A percentile compares a stretch with the other conserved stretches of the same genome.
phyloP scores from a whole-genome alignment of 2,329 filamentous ascomycete genomes.

The Xylaria sp. region DNA sequence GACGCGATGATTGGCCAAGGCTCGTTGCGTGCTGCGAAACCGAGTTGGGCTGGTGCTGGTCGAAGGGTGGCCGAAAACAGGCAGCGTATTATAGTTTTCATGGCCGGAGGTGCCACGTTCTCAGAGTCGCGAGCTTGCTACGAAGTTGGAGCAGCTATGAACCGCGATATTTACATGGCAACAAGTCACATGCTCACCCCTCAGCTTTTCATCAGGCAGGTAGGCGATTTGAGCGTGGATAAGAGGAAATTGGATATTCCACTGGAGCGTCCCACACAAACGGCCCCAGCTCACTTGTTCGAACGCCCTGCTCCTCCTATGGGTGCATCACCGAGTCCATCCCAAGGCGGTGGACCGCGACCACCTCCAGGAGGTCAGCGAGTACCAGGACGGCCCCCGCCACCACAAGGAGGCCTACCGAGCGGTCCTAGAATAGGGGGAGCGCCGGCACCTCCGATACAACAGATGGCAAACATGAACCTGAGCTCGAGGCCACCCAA shows the following conservation, averaged over 20 bases:
- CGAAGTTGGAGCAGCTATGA: conserved; percentile 77
- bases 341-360: conserved; percentile 43
- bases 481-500: conserved; percentile 52
- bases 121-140: conserved; percentile 91
- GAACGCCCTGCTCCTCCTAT: conserved; percentile 70
- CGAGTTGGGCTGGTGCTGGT: conserved; percentile 91
- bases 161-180: conserved; percentile 85
- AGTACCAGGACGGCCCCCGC: conserved; percentile 47
- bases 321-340: conserved; percentile 43
- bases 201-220: conserved; percentile 81
- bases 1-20: conserved; percentile 70
- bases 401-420: conserved; percentile 51
- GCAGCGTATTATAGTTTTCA: conserved; percentile 91
- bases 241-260: conserved; percentile 83
- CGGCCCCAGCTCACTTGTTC: conserved; percentile 86
- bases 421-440: conserved; percentile 48
- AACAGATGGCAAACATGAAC: conserved; percentile 67
- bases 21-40: conserved; percentile 89
- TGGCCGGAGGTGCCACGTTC: conserved; percentile 95
- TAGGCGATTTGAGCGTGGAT: conserved; percentile 81
- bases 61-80: conserved; percentile 80
- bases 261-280: conserved; percentile 80
- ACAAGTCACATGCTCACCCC: conserved; percentile 95
- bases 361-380: conserved; percentile 47
- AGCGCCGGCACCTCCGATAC: conserved; percentile 59